Base-by-base conservation (phyloP, 2,329 filamentous ascomycete genomes). In the Thielaviopsis cerberus region DNA sequence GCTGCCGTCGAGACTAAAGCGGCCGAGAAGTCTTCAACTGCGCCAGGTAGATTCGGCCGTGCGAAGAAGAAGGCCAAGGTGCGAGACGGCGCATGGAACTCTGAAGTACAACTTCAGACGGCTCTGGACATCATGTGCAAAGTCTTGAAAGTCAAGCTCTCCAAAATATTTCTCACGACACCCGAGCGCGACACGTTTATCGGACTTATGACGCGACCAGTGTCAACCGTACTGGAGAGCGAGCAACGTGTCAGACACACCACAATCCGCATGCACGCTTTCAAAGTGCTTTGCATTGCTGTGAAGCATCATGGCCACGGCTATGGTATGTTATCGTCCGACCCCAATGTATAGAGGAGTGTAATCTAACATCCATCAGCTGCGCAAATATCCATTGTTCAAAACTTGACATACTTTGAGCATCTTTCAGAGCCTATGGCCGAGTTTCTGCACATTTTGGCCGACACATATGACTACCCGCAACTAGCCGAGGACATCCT, bases 381-480 rank as follows among this genome's bases (percentile, higher is more conserved):
- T 55, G 92, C 92, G 1, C 92, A 98, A 76, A 97, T 94, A 53
- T 94, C 90, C 52, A 94, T 98, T 66, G 90, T 97, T 57, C 92
- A 98, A 69, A 97, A 92, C 67, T 73, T 98, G 63, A 95, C 92
- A 4, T 98, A 98, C 69, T 98, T 97, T 66, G 92, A 98, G 71
- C 92, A 98, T 70, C 74, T 98, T n/a, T 91, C 92, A 0, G 92
- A 98, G 67, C 92, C 92, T 1, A 98, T 98, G 92, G 92, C 92
- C 30, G 94, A 98, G 69, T 95, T 98, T 65, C 74, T 98, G 4
- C 88, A 97, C 65, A 98, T 97, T 66, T 76, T 98, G 25, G 85
- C 90, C 0, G 90, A 97, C 68, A 91, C 96, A 73, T 98, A 97
- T 72, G 92, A 98, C 71, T 94, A 97, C 68, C 87, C 90, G 17